phyloP scores from a whole-genome alignment of 23 red algal genomes.

The Gracilaria gracilis region DNA sequence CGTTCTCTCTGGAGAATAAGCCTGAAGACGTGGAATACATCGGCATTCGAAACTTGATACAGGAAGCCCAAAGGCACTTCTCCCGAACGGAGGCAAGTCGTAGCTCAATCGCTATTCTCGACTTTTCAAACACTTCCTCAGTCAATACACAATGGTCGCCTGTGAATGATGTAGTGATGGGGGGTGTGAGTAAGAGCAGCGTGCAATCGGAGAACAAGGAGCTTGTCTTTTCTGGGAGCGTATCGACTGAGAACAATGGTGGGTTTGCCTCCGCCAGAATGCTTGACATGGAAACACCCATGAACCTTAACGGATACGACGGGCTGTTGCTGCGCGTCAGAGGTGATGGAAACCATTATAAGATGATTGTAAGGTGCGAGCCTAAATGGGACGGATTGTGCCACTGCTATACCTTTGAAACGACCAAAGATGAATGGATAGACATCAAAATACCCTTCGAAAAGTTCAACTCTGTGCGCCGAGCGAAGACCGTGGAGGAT shows the following conservation, averaged over 20 bases:
- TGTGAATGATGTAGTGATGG: constrained; percentile 98
- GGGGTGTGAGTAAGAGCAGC: constrained; percentile 87
- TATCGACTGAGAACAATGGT: constrained; percentile 85
- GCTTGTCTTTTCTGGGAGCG: constrained; percentile 77
- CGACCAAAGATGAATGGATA: constrained; percentile 64
- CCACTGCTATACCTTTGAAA: constrained; percentile 88
- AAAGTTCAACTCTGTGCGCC: constrained; percentile 81
- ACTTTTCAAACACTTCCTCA: constrained; percentile 35
- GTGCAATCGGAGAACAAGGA: constrained; percentile 57
- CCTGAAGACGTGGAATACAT: constrained; percentile 91
- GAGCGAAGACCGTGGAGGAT: constrained; percentile 76
- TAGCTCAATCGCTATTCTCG: constrained; percentile 19
- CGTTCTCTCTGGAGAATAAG: constrained; percentile 74
- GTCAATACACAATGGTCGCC: constrained; percentile 66
- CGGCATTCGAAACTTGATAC: constrained; percentile 64
- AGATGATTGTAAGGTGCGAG: constrained; percentile 97
- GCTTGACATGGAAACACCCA: constrained; percentile 59
- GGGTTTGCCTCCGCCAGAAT: constrained; percentile 92
- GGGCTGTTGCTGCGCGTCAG: constrained; percentile 81
- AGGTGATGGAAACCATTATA: constrained; percentile 97
- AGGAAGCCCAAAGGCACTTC: neutral
- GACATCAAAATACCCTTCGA: constrained; percentile 82
- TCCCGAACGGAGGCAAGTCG: neutral
- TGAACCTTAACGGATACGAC: constrained; percentile 75
- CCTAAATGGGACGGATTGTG: constrained; percentile 89